Evolutionary conservation across 768 basidiomycete species (phyloP), one percentile per base, ranked within the genome.

Genomic region (Lentinula guzmanii): DNA sequence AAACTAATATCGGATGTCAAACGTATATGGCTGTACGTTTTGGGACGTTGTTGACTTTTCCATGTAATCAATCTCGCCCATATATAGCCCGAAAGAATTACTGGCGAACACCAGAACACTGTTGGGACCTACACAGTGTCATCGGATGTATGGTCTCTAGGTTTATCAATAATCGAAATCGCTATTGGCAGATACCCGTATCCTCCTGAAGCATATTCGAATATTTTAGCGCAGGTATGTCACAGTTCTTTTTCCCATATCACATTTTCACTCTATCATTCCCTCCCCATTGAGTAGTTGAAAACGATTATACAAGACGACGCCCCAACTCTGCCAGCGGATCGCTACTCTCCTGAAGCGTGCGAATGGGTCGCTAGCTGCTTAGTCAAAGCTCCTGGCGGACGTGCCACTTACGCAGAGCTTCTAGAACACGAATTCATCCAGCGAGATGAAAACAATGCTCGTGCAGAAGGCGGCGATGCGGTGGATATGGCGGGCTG

Each of bases 1-100:
- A 95, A 75, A 99, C 97, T 5, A 98, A 98, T 68, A 98, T 99
- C 42, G 97, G 97, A 6, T 99, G 97, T 71, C 97, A 99, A 72
- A 90, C 86, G 63, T 99, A 99, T 74, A 98, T 99, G 95, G 96
- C 96, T 52, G 94, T 94, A 73, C 72, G 89, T 81, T 52, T 54
- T 46, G 55, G 13, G 15, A 61, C 58, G 54, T 1, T 8, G 37
- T 13, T 18, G 52, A 65, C 35, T 45, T 43, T 5, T 50, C 60
- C 24, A 43, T 24, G 3, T 56, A 16, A 35, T 34, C 61, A 33
- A 24, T 16, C 34, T 59, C 43, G 24, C 45, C 63, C 51, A 45
- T 53, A 54, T 41, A 13, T 68, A 94, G 91, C 97, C 96, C 42
- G 96, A 99, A 70, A 88, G 97, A 33, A 98, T 99, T 70, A 89